Conservation (phyloP, 2,329 filamentous ascomycete genomes). For the Fusarium chlamydosporum region DNA sequence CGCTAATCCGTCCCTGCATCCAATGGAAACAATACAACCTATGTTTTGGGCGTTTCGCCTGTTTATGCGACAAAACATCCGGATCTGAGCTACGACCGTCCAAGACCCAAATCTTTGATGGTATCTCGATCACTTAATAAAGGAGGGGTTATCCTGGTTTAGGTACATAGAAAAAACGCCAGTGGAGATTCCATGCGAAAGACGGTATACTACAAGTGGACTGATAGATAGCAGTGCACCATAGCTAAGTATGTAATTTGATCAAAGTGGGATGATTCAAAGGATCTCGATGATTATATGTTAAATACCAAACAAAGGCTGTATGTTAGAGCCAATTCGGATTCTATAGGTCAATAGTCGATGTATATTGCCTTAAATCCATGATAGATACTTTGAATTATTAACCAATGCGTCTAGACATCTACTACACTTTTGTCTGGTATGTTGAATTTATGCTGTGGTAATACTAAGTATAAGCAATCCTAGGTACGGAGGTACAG, state of each 20-base stretch:
- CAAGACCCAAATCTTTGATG: constrained; percentile 4
- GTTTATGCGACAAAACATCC: constrained; percentile 4
- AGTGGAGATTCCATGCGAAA: not conserved
- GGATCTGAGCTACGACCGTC: constrained; percentile 1
- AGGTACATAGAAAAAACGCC: not conserved
- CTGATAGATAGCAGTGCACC: not conserved
- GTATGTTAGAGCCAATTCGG: no score
- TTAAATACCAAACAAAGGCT: no score
- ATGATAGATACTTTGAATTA: no score
- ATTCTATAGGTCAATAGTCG: no score
- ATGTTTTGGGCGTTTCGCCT: constrained; percentile 21
- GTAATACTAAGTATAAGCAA: no score
- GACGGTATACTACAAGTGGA: not conserved
- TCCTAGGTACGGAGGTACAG: no score
- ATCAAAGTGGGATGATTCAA: not conserved
- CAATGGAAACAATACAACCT: constrained; percentile 15
- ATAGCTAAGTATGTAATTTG: not conserved
- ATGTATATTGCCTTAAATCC: no score
- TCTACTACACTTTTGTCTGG: no score
- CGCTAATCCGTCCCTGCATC: constrained; percentile 32
- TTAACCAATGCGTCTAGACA: no score
- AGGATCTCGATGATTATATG: not conserved
- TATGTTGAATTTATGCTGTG: no score
- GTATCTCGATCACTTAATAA: not conserved
- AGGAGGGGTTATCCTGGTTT: not conserved